These are phyloP conservation scores for Prosopis cineraria DNA, from an alignment of 306 rosid species.

Conservation along the genomic window DNA sequence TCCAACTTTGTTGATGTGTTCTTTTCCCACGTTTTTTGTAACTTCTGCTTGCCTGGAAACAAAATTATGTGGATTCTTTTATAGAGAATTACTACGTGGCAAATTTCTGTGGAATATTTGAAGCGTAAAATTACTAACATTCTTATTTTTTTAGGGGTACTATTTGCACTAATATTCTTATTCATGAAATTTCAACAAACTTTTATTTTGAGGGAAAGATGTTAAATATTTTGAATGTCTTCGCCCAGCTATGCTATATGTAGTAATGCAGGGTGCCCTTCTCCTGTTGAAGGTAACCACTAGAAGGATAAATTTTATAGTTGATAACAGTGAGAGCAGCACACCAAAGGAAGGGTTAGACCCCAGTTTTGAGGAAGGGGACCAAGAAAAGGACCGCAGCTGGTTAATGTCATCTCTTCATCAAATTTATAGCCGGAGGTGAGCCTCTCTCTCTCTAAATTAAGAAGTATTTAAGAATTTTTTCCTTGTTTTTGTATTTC, in stretches of 20 bases:
- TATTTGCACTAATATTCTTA: not conserved
- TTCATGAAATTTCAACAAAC: not conserved
- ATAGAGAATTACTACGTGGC: not conserved
- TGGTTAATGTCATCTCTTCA: constrained; percentile 89
- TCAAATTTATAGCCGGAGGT: constrained; percentile 97
- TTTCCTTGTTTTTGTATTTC: not conserved
- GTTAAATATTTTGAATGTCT: constrained; percentile 31
- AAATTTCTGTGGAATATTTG: not conserved
- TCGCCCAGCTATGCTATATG: constrained; percentile 28
- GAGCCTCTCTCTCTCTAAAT: constrained; percentile 12
- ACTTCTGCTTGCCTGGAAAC: not conserved
- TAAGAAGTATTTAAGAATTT: not conserved
- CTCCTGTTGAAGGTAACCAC: constrained; percentile 72
- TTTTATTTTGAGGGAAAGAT: constrained; percentile 12
- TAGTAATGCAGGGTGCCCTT: constrained; percentile 32
- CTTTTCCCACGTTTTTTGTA: not conserved
- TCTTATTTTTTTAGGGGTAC: not conserved
- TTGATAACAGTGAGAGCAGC: constrained; percentile 61
- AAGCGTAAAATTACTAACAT: not conserved
- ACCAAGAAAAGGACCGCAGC: constrained; percentile 78
- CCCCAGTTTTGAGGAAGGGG: constrained; percentile 41
- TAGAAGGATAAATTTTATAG: constrained; percentile 88
- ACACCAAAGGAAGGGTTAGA: constrained; percentile 46
- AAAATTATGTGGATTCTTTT: not conserved
- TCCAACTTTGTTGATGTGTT: not conserved